Percentiles rank a stretch among this genome's conserved stretches.
phyloP scores from a whole-genome alignment of 129 eudicot species.

The Lactuca sativa region DNA sequence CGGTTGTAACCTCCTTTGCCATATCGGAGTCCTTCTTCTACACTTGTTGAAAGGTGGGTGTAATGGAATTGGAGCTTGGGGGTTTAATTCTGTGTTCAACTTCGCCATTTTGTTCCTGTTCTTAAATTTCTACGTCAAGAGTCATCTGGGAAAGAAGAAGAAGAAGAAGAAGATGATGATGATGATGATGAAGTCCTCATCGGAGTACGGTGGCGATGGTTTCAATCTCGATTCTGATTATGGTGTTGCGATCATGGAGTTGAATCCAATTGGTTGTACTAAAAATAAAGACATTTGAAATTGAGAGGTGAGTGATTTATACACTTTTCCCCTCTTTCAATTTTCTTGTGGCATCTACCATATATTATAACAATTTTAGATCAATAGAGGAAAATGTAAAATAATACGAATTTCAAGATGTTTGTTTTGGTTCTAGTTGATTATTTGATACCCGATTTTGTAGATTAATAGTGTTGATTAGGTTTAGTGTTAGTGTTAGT shows the following conservation, averaged over 20 bases:
- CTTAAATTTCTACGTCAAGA: constrained; percentile 59
- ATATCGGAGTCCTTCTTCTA: constrained; percentile 59
- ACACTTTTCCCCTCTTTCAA: not conserved
- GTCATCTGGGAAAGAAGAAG: constrained; percentile 25
- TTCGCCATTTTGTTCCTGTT: constrained; percentile 49
- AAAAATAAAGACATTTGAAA: constrained; percentile 25
- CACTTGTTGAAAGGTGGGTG: constrained; percentile 76
- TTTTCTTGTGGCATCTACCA: not conserved
- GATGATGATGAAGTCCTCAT: not conserved
- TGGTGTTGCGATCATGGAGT: constrained; percentile 14
- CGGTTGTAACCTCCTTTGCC: constrained; percentile 58
- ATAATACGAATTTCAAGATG: not conserved
- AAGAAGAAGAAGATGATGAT: not conserved
- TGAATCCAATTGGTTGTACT: constrained; percentile 22
- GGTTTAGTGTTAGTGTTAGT: not conserved
- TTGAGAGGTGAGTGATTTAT: constrained; percentile 8
- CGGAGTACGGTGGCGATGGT: constrained; percentile 1
- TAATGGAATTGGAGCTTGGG: constrained; percentile 89
- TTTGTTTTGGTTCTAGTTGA: not conserved
- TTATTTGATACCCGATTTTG: not conserved
- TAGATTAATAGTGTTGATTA: not conserved
- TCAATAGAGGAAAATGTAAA: not conserved
- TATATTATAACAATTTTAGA: not conserved
- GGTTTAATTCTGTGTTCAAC: constrained; percentile 68
- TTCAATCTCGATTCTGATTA: not conserved